Base-by-base conservation (phyloP, 2,329 filamentous ascomycete genomes). In the Sporothrix dimorphospora region DNA sequence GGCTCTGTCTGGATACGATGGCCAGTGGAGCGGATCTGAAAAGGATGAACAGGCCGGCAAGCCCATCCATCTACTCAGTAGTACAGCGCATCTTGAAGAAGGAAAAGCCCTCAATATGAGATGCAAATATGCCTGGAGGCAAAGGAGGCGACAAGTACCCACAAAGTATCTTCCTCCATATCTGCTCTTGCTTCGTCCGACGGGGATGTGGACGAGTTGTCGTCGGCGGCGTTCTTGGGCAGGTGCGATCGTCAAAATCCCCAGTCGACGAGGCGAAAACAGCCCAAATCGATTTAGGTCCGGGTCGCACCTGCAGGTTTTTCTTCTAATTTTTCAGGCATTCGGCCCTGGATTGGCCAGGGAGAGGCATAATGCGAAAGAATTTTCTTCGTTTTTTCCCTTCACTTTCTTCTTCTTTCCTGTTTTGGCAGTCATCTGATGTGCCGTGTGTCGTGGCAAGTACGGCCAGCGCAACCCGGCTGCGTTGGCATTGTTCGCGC, bases 401-500 rank as follows among this genome's bases (percentile, higher is more conserved):
- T n/a, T 34, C 42, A 42, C 63, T 8, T 66, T 34, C 16, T 21
- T 27, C 42, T n/a, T 66, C 40, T 34, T 66, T 66, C 24, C 63
- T 65, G 9, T 65, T 66, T 16, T n/a, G 63, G 49, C 42, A 9
- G 3, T 49, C 9, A 4, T 47, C 7, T 30, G 57, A n/a, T n/a
- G 45, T 67, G 45, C 19, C 16, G 45, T 55, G 49, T 45, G 51
- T 59, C 67, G 67, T 69, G 67, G 51, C 34, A 59, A 45, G 67
- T 59, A 38, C 21, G 38, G 67, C 51, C 67, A 69, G 67, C 67
- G 2, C n/a, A 69, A 51, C 21, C 47, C 21, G 21, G 16, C 24
- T 59, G 51, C 38, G 51, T 69, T 69, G 51, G 67, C 51, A 69
- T 45, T 59, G 67, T 57, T 69, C 21, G 38, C 51, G 11, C 16